A percentile compares a stretch with the other conserved stretches of the same genome.
phyloP scores from a whole-genome alignment of 2,329 filamentous ascomycete species.

The Balansia obtecta region DNA sequence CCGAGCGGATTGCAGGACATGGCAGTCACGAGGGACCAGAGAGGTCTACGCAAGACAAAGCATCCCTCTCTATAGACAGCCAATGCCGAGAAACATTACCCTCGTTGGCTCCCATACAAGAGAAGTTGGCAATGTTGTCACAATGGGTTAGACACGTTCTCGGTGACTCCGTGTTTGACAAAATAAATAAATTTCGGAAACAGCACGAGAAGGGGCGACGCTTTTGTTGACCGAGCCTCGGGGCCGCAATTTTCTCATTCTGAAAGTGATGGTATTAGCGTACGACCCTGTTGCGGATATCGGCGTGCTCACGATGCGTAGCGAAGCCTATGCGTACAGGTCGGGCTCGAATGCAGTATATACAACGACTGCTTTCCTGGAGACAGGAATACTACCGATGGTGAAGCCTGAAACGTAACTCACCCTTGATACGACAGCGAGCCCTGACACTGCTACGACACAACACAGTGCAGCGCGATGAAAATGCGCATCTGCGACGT shows the following conservation, averaged over 20 bases:
- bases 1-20: background rate
- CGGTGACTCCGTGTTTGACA: slow-evolving; percentile 34
- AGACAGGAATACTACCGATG: slow-evolving; percentile 34
- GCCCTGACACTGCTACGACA: slow-evolving; percentile 26
- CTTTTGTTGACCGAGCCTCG: slow-evolving; percentile 33
- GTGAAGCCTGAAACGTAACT: slow-evolving; percentile 28
- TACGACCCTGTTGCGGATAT: slow-evolving; percentile 31
- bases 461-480: slow-evolving; percentile 27
- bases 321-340: slow-evolving; percentile 27
- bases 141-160: slow-evolving; percentile 31
- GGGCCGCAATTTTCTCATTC: slow-evolving; percentile 26
- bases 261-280: slow-evolving; percentile 28
- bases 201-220: slow-evolving; percentile 28
- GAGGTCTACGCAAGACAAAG: too few species aligned
- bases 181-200: slow-evolving; percentile 28
- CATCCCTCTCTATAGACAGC: background rate
- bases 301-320: slow-evolving; percentile 34
- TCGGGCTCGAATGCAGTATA: slow-evolving; percentile 33
- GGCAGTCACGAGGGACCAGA: background rate
- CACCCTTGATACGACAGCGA: slow-evolving; percentile 31
- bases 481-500: slow-evolving; percentile 30
- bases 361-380: slow-evolving; percentile 30
- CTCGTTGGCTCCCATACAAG: slow-evolving; percentile 27
- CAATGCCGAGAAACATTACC: slow-evolving; percentile 10
- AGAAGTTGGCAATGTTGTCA: slow-evolving; percentile 35